Evolutionary conservation across 2,329 filamentous ascomycete genomes (phyloP), one percentile per base, ranked within the genome.

Genomic region (Aspergillus costaricaensis): DNA sequence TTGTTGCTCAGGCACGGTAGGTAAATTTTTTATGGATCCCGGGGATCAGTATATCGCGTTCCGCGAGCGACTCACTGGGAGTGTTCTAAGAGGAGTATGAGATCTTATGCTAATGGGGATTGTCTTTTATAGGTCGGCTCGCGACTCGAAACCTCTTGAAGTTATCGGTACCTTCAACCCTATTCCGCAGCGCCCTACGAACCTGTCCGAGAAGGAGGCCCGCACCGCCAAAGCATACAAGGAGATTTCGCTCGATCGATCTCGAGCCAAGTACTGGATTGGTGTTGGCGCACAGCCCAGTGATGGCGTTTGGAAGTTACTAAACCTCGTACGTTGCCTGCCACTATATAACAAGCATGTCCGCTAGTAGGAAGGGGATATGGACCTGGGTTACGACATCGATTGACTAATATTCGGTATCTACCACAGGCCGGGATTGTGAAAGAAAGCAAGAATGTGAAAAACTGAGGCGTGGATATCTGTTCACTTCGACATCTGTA

Each of bases 271-370:
- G 77, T 99, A 99, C 81, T 99, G 95, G 95, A 84, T 99, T 38
- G 95, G 95, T 74, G 94, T 98, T 3, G 95, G 95, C 1, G 95
- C 95, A 58, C 95, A 99, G 80, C 95, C 95, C 9, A 93, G 90
- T 64, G 91, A 97, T 68, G 88, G 91, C 3, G 91, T 90, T 38
- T 96, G 93, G 93, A 85, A 91, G 74, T 77, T 98, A 70, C 80
- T 99, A 68, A 86, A 85, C 58, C 89, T 96, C 91, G 91, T 93
- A 73, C 64, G 81, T 71, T 48, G 27, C 25, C 23, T 36, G 15
- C 30, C 53, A 10, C 12, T 14, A 10, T 15, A 23, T 21, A 48
- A 48, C 21, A n/a, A 32, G 5, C 36, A 19, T 30, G 10, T 30
- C 10, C 30, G 21, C 38, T 12, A 25, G 14, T 30, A 14, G 23